These are phyloP conservation scores for Mariannaea sp. DNA, from an alignment of 2,329 filamentous ascomycete genomes.

Conservation along the genomic window DNA sequence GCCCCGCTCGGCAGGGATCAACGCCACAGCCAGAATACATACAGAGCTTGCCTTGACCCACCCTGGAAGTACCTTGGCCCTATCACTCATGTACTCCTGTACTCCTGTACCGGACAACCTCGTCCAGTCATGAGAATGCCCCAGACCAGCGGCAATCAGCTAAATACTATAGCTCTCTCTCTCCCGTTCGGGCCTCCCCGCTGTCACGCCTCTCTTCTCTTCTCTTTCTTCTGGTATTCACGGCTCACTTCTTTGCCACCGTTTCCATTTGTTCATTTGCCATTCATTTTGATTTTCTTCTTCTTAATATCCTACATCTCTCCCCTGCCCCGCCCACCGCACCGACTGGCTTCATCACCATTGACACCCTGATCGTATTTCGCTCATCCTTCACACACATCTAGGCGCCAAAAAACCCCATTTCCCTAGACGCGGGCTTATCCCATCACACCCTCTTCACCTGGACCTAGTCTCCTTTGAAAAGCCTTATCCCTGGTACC, in stretches of 20 bases:
- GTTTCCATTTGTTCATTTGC: conserved; percentile 17
- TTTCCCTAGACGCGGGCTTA: conserved; percentile 32
- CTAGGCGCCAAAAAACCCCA: conserved; percentile 28
- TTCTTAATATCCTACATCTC: conserved; percentile 12
- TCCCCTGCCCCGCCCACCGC: conserved; percentile 22
- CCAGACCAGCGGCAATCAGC: conserved; percentile 33
- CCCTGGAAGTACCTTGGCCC: conserved; percentile 35
- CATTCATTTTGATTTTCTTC: conserved; percentile 10
- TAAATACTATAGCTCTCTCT: conserved; percentile 40
- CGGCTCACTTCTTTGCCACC: conserved; percentile 28
- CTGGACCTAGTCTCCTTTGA: conserved; percentile 32
- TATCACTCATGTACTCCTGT: conserved; percentile 35
- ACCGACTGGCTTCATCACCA: conserved; percentile 25
- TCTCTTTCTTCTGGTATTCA: conserved; percentile 23
- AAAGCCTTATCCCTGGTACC: conserved; percentile 28
- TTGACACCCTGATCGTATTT: conserved; percentile 22
- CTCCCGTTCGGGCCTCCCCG: conserved; percentile 31
- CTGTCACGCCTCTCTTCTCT: conserved; percentile 26
- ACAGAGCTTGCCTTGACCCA: conserved; percentile 17
- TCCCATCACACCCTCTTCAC: conserved; percentile 35
- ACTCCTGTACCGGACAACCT: conserved; percentile 32
- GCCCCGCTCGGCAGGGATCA: conserved; percentile 25
- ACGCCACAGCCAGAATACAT: conserved; percentile 39
- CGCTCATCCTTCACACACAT: conserved; percentile 14
- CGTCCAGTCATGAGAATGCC: conserved; percentile 39